Conservation (phyloP, 441 rosid species). For the Brassica balearica region DNA sequence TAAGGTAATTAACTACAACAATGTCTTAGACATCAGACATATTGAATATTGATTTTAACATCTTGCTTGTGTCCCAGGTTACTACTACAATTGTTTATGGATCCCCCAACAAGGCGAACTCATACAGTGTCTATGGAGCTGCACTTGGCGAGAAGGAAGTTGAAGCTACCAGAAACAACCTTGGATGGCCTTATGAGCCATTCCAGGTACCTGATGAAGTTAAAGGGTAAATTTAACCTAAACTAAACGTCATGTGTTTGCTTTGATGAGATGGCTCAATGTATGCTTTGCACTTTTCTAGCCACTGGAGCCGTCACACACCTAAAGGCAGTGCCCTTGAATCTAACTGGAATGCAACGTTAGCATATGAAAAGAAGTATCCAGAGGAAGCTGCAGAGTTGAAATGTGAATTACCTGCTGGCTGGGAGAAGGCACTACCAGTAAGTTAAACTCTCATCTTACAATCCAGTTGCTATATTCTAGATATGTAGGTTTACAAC, state of each 20-base stretch:
- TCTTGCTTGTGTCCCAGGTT: slow-evolving; percentile 45
- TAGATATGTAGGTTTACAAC: background rate
- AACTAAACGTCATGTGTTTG: slow-evolving; percentile 3
- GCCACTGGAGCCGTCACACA: slow-evolving; percentile 97
- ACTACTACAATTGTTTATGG: slow-evolving; percentile 68
- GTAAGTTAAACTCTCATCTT: slow-evolving; percentile 58
- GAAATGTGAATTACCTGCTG: slow-evolving; percentile 87
- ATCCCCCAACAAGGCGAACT: slow-evolving; percentile 67
- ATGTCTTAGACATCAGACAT: slow-evolving; percentile 10
- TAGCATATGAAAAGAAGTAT: slow-evolving; percentile 90
- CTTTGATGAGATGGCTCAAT: slow-evolving; percentile 9
- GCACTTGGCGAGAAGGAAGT: slow-evolving; percentile 72
- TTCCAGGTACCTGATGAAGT: slow-evolving; percentile 68
- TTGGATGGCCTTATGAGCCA: slow-evolving; percentile 67
- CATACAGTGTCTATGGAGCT: slow-evolving; percentile 68
- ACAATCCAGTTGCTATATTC: background rate
- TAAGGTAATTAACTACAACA: slow-evolving; percentile 27
- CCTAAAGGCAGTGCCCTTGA: slow-evolving; percentile 78
- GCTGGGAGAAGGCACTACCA: slow-evolving; percentile 98
- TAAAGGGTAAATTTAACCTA: slow-evolving; percentile 46
- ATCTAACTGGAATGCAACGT: slow-evolving; percentile 91
- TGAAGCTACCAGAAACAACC: slow-evolving; percentile 68
- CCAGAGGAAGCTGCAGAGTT: slow-evolving; percentile 93
- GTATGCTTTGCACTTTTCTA: slow-evolving; percentile 38
- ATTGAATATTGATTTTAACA: background rate